These are phyloP conservation scores for Nectriaceae sp. DNA, from an alignment of 2,329 filamentous ascomycete species.

Conservation along the genomic window DNA sequence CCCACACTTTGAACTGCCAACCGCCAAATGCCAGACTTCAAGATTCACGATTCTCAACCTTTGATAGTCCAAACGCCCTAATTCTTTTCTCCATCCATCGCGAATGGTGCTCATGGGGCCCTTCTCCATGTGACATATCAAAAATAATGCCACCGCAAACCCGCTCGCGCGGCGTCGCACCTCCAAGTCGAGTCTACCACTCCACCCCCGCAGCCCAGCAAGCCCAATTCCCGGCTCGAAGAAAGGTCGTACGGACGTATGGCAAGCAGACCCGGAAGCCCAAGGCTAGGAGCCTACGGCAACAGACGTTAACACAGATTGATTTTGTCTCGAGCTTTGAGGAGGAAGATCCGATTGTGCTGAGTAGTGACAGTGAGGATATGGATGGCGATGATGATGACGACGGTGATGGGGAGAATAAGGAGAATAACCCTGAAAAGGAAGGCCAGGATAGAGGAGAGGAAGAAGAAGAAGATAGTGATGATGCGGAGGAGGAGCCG, in stretches of 20 bases:
- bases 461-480: constrained; percentile 14
- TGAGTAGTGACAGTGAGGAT: constrained; percentile 32
- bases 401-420: constrained; percentile 18
- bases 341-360: constrained; percentile 26
- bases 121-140: not conserved
- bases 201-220: constrained; percentile 41
- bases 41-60: not conserved
- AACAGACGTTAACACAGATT: constrained; percentile 47
- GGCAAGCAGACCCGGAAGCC: constrained; percentile 28
- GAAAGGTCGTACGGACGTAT: constrained; percentile 38
- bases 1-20: not conserved
- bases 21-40: not conserved
- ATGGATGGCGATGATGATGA: constrained; percentile 16
- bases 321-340: constrained; percentile 40
- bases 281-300: constrained; percentile 29
- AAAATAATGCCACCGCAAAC: constrained; percentile 39
- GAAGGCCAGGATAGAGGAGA: not conserved
- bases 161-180: constrained; percentile 38
- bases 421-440: constrained; percentile 1
- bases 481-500: constrained; percentile 14
- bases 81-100: too few species aligned
- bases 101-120: too few species aligned
- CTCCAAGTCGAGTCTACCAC: constrained; percentile 41
- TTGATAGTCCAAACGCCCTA: not conserved
- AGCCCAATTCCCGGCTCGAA: constrained; percentile 39